phyloP scores from a whole-genome alignment of 1,284 basidiomycete genomes.

The Cutaneotrichosporon sp. region DNA sequence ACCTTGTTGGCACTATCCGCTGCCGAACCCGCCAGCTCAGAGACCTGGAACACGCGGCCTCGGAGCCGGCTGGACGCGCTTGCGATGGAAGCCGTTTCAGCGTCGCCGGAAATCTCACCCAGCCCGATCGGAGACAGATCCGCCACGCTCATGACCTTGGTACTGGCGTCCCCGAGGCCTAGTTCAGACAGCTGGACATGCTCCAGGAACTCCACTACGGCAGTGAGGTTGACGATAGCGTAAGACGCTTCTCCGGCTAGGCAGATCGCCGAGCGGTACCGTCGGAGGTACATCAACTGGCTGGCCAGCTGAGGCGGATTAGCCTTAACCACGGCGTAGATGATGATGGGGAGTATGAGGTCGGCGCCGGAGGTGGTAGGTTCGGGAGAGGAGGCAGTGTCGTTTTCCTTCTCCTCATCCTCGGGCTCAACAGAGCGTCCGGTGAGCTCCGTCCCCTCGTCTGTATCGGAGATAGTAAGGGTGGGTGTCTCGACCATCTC shows the following conservation, averaged over 20 bases:
- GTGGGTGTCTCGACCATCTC: neutral
- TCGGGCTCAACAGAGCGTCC: neutral
- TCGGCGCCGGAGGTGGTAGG: conserved; percentile 49
- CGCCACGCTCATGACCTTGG: conserved; percentile 62
- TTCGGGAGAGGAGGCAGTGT: too few relatives aligned
- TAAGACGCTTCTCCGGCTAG: conserved; percentile 80
- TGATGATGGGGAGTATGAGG: conserved; percentile 67
- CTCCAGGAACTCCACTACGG: conserved; percentile 88
- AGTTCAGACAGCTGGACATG: conserved; percentile 80
- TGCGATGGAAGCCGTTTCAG: conserved; percentile 41
- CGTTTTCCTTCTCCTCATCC: neutral
- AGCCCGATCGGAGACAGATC: conserved; percentile 72
- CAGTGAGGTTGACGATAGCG: conserved; percentile 87
- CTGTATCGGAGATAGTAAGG: neutral
- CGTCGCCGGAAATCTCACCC: conserved; percentile 37
- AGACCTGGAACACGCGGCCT: conserved; percentile 70
- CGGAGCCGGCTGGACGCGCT: conserved; percentile 50
- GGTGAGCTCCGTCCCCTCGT: neutral
- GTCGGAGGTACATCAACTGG: conserved; percentile 77
- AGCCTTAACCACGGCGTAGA: conserved; percentile 81
- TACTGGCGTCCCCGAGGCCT: conserved; percentile 62
- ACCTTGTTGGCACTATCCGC: conserved; percentile 76
- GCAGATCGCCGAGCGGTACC: conserved; percentile 67
- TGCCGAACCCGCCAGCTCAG: conserved; percentile 57
- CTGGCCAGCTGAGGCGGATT: conserved; percentile 81